Conservation (phyloP, 2,329 filamentous ascomycete genomes). For the Trichoderma arundinaceum region DNA sequence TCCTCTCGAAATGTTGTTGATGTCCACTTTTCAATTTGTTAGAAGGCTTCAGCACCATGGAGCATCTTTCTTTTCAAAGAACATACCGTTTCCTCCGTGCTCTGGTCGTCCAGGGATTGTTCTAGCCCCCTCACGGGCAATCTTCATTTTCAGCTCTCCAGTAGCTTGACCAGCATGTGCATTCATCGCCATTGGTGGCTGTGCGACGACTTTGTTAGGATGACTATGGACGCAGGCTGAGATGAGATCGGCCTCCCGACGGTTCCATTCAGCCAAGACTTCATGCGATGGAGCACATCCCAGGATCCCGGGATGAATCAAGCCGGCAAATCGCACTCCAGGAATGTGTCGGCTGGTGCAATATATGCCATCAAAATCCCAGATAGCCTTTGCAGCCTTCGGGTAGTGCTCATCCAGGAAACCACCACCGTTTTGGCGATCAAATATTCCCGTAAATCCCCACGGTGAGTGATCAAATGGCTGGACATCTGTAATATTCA, state of each 20-base stretch:
- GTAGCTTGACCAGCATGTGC: conserved; percentile 73
- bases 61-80: neutral
- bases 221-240: conserved; percentile 58
- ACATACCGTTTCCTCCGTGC: conserved; percentile 74
- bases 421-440: conserved; percentile 81
- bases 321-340: conserved; percentile 82
- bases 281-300: conserved; percentile 84
- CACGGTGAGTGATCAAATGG: conserved; percentile 84
- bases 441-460: conserved; percentile 88
- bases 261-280: conserved; percentile 82
- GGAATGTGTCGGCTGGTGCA: conserved; percentile 87
- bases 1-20: conserved; percentile 82
- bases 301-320: conserved; percentile 91
- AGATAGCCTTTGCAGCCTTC: conserved; percentile 70
- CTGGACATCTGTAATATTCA: conserved; percentile 93
- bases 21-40: conserved; percentile 64
- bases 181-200: conserved; percentile 74
- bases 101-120: conserved; percentile 86
- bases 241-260: conserved; percentile 80
- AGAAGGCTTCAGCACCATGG: neutral
- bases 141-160: conserved; percentile 64
- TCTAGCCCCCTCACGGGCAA: conserved; percentile 78
- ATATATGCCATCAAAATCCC: conserved; percentile 65
- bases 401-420: conserved; percentile 90
- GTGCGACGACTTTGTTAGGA: conserved; percentile 73